A percentile compares a stretch with the other conserved stretches of the same genome.
phyloP scores from a whole-genome alignment of 805 yeast species.

The Teunomyces panamensis region DNA sequence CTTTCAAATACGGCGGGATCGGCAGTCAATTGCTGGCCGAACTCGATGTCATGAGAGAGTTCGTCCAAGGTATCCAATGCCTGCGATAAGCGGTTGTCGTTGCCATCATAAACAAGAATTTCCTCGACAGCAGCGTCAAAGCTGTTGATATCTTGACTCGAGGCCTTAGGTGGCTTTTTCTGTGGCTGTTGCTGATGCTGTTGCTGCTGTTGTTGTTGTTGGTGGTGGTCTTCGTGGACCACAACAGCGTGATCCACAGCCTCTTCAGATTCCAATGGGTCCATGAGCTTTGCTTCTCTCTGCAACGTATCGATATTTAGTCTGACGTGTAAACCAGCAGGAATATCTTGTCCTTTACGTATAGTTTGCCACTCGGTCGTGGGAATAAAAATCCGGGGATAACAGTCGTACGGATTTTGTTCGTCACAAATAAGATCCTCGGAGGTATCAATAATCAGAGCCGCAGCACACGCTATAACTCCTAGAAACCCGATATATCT shows the following conservation, averaged over 20 bases:
- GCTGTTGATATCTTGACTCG: conserved; percentile 14
- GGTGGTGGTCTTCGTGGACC: conserved; percentile 5
- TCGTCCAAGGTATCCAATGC: conserved; percentile 50
- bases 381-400: conserved; percentile 63
- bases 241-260: conserved; percentile 2
- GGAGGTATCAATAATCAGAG: conserved; percentile 6
- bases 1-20: conserved; percentile 28
- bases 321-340: conserved; percentile 76
- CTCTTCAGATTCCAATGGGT: conserved; percentile 7
- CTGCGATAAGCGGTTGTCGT: conserved; percentile 15
- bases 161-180: conserved; percentile 3
- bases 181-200: conserved; percentile 1
- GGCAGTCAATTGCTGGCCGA: conserved; percentile 49
- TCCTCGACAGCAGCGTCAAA: conserved; percentile 20
- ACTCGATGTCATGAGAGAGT: conserved; percentile 64
- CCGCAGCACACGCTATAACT: conserved; percentile 1
- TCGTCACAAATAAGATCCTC: conserved; percentile 38
- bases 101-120: conserved; percentile 14
- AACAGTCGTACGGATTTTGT: conserved; percentile 49
- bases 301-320: conserved; percentile 69
- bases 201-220: neutral
- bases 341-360: conserved; percentile 69
- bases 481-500: neutral
- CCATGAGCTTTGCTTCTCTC: conserved; percentile 65
- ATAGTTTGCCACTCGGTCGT: conserved; percentile 66